Conservation (phyloP, 2,329 filamentous ascomycete species). For the Aureobasidium zeae region DNA sequence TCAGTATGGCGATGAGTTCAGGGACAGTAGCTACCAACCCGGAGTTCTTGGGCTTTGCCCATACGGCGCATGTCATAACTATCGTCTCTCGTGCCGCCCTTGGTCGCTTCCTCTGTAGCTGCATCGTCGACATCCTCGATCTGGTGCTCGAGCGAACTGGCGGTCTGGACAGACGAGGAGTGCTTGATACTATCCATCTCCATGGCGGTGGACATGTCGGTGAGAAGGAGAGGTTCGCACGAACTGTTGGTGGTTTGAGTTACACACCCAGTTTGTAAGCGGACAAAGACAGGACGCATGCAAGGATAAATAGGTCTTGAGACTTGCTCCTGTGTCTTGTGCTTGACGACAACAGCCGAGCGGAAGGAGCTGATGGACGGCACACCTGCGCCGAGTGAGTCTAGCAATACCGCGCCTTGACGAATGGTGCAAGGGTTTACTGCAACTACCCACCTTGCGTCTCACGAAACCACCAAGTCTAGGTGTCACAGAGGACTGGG, state of each 20-base stretch:
- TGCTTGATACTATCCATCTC: conserved; percentile 14
- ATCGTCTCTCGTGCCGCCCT: conserved; percentile 19
- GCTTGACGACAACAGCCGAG: background rate
- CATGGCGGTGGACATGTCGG: conserved; percentile 14
- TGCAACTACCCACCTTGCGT: conserved; percentile 14
- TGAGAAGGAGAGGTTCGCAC: conserved; percentile 4
- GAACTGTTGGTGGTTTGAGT: conserved; percentile 9
- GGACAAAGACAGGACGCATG: conserved; percentile 15
- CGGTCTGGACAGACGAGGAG: conserved; percentile 16
- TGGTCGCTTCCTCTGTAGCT: conserved; percentile 16
- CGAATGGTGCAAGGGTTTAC: conserved; percentile 10
- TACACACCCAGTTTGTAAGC: conserved; percentile 15
- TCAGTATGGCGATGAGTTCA: conserved; percentile 1
- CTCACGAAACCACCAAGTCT: conserved; percentile 8
- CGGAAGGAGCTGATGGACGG: conserved; percentile 12
- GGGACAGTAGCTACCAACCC: conserved; percentile 1
- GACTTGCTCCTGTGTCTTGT: background rate
- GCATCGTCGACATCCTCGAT: conserved; percentile 8
- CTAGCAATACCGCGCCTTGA: conserved; percentile 1
- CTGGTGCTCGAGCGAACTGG: conserved; percentile 9
- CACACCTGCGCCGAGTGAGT: conserved; percentile 9
- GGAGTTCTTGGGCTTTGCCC: conserved; percentile 22
- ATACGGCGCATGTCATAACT: conserved; percentile 21
- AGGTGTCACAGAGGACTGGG: conserved; percentile 3
- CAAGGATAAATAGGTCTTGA: conserved; percentile 15